Percentiles rank a stretch among this genome's conserved stretches.
phyloP scores from a whole-genome alignment of 192 early-diverging fungal species.

The Coemansia furcata region DNA sequence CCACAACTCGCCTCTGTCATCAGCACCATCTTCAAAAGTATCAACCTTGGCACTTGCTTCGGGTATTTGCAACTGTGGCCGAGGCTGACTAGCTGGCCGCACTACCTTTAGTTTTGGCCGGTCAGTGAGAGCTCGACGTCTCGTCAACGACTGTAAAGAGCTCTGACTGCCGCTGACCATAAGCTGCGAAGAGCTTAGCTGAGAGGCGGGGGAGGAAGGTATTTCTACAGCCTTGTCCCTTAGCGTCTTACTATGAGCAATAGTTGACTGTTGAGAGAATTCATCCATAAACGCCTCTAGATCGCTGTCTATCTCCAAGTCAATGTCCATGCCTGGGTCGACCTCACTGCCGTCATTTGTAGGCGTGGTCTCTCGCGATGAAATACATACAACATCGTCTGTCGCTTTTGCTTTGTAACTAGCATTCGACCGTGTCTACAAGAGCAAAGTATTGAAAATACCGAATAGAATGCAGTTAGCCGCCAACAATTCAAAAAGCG shows the following conservation, averaged over 20 bases:
- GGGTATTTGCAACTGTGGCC: background rate
- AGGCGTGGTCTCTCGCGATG: constrained; percentile 11
- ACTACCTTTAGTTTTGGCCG: constrained; percentile 24
- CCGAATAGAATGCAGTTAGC: background rate
- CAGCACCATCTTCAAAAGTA: background rate
- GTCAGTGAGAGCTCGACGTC: constrained; percentile 37
- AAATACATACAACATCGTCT: constrained; percentile 4
- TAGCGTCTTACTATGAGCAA: background rate
- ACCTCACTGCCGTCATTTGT: background rate
- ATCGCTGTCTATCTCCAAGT: constrained; percentile 38
- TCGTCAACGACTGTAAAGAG: background rate
- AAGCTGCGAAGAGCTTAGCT: background rate
- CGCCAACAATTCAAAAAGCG: background rate
- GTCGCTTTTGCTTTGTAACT: background rate
- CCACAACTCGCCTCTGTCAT: constrained; percentile 32
- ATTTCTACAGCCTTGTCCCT: background rate
- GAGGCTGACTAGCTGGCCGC: background rate
- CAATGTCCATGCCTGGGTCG: constrained; percentile 20
- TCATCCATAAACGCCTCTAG: constrained; percentile 40
- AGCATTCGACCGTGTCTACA: constrained; percentile 7
- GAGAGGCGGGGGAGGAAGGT: background rate
- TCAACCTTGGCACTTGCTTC: background rate
- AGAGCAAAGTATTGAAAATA: background rate
- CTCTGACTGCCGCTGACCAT: background rate
- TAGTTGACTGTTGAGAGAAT: constrained; percentile 7